Evolutionary conservation across 805 yeast species (phyloP).

Genomic region (Kazachstania kunashirensis): DNA sequence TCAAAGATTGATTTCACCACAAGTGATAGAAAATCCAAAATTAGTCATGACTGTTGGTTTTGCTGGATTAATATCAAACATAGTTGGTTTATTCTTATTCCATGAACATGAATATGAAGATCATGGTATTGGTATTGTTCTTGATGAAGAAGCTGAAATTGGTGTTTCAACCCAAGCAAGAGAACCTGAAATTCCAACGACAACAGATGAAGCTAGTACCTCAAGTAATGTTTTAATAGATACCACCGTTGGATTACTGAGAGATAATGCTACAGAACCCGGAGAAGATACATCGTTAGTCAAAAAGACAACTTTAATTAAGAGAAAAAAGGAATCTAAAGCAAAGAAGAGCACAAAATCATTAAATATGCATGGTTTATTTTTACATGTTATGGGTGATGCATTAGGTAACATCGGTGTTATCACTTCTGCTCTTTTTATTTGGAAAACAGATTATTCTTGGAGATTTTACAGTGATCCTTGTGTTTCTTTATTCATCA

Average conservation of each 20-base stretch:
- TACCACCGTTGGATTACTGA: conserved; percentile 1
- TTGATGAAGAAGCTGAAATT: not conserved
- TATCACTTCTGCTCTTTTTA: conserved; percentile 76
- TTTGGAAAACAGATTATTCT: conserved; percentile 84
- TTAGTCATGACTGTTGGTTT: conserved; percentile 73
- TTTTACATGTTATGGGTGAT: conserved; percentile 89
- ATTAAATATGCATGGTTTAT: conserved; percentile 96
- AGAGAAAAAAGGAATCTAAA: not conserved
- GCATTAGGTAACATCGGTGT: conserved; percentile 95
- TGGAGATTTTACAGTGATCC: conserved; percentile 91
- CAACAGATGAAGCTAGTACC: conserved; percentile 16
- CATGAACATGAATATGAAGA: conserved; percentile 42
- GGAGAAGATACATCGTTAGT: conserved; percentile 31
- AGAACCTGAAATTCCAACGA: not conserved
- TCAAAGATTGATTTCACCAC: conserved; percentile 79
- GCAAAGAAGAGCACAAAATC: conserved; percentile 38
- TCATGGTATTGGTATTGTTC: not conserved
- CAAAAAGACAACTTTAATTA: not conserved
- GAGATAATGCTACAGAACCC: not conserved
- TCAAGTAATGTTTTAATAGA: conserved; percentile 4
- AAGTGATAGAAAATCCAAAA: conserved; percentile 69
- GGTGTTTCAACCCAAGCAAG: not conserved
- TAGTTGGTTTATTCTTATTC: conserved; percentile 76
- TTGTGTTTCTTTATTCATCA: conserved; percentile 70
- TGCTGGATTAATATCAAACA: conserved; percentile 74